A percentile compares a stretch with the other conserved stretches of the same genome.
Evolutionary conservation across 2,329 filamentous ascomycete species (phyloP).

Genomic region (Huntiella omanensis): DNA sequence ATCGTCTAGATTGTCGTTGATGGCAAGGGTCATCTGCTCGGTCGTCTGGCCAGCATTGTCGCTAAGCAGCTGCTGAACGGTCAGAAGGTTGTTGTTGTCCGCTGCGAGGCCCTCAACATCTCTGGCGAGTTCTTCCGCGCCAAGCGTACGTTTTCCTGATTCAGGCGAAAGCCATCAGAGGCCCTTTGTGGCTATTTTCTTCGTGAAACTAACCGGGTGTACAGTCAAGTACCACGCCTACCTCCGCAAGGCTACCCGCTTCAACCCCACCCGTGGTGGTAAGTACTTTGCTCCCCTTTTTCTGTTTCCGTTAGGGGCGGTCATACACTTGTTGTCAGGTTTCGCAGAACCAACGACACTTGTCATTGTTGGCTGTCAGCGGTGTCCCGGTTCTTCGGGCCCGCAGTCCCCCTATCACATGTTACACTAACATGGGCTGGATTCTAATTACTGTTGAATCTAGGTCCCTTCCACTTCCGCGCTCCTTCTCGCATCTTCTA

Average conservation of each 20-base stretch:
- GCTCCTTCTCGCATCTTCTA: constrained; percentile 99
- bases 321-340: too few species aligned
- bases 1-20: constrained; percentile 74
- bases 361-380: neutral
- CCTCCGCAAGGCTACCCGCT: constrained; percentile 99
- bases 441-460: constrained; percentile 16
- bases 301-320: too few species aligned
- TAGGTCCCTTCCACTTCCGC: constrained; percentile 99
- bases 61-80: constrained; percentile 98
- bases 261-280: constrained; percentile 98
- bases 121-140: constrained; percentile 99
- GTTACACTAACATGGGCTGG: constrained; percentile 2
- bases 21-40: constrained; percentile 99
- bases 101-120: constrained; percentile 99
- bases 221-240: constrained; percentile 99
- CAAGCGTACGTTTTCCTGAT: constrained; percentile 66
- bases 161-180: neutral
- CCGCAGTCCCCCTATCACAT: neutral
- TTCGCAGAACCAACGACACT: neutral
- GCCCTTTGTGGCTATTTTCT: constrained; percentile 1
- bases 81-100: constrained; percentile 98
- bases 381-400: neutral
- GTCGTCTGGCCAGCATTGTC: constrained; percentile 92
- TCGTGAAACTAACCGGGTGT: constrained; percentile 13
- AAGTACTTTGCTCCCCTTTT: constrained; percentile 23